These are phyloP conservation scores for Platanthera zijinensis DNA, from an alignment of 106 monocot species.

Conservation along the genomic window DNA sequence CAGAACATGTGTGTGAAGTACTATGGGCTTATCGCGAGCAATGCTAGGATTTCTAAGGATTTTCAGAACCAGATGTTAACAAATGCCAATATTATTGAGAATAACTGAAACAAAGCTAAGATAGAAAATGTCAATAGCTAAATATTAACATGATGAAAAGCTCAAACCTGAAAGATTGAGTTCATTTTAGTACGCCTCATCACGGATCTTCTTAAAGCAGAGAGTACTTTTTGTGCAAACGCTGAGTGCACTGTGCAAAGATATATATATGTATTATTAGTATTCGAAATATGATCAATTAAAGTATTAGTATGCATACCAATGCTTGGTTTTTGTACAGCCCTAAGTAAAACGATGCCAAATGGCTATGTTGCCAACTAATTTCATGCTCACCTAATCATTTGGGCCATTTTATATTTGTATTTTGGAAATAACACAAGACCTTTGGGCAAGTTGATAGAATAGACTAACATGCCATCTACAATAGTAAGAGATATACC, in stretches of 20 bases:
- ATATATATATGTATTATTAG: not conserved
- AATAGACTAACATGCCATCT: not conserved
- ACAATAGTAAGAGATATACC: not conserved
- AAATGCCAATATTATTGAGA: not conserved
- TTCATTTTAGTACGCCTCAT: constrained; percentile 44
- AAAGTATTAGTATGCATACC: not conserved
- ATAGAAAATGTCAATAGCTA: not conserved
- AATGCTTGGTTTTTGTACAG: not conserved
- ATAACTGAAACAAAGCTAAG: not conserved
- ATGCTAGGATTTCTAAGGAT: not conserved
- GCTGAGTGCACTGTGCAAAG: constrained; percentile 29
- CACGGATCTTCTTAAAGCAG: constrained; percentile 67
- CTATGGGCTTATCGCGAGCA: not conserved
- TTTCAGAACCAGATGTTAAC: not conserved
- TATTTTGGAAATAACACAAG: not conserved
- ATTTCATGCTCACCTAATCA: not conserved
- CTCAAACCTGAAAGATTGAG: constrained; percentile 37
- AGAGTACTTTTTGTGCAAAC: constrained; percentile 46
- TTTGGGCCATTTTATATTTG: not conserved
- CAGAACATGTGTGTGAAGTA: not conserved
- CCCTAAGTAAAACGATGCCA: not conserved
- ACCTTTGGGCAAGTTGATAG: not conserved
- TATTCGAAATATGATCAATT: not conserved
- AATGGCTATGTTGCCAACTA: not conserved
- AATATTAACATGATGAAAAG: not conserved